Base-by-base conservation (phyloP, 2,329 filamentous ascomycete species). In the Cladosporium phlei region DNA sequence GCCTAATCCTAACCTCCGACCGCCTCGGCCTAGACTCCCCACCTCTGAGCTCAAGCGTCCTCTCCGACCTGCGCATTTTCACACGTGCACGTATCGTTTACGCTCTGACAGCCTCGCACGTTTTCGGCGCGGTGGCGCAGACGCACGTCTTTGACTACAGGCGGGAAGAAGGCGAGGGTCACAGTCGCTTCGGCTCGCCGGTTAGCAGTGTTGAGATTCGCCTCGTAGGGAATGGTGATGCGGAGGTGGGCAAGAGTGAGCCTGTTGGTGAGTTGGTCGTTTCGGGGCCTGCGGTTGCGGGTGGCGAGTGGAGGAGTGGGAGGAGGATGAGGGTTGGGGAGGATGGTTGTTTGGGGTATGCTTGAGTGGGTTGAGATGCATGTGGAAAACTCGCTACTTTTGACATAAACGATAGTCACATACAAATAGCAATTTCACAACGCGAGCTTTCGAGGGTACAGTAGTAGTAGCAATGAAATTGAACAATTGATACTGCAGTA, bases 51-150 rank as follows among this genome's bases (percentile, higher is more conserved):
- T 81, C 85, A 3, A 68, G 77, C 17, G 79, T 83, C 40, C 74
- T 97, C 30, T 88, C 86, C 0, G 88, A 96, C 60, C 69, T 97
- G 48, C 82, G 90, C 35, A 77, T 94, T 43, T 87, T 89, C 65
- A 87, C 86, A 2, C 80, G 85, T 21, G 84, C 88, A 2, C 80
- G 88, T 42, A 75, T 96, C 47, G 75, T 94, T 40, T 95, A 97
- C 65, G 90, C 89, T 3, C 74, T 98, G 46, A 86, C 88, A 14
- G 82, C 86, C 1, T 74, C 88, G 19, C 79, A 80, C 51, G 86
- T 97, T n/a, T 91, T 90, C 2, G 93, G 93, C 28, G 85, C 90
- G 1, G 79, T 95, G n/a, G 74, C 85, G 1, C 91, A 97, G 69
- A 95, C 87, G 6, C 83, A 87, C 51, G 76, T 90, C 29, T 94